A percentile compares a stretch with the other conserved stretches of the same genome.
Conservation (phyloP, 2,329 filamentous ascomycete genomes). For the Colletotrichum incanum region DNA sequence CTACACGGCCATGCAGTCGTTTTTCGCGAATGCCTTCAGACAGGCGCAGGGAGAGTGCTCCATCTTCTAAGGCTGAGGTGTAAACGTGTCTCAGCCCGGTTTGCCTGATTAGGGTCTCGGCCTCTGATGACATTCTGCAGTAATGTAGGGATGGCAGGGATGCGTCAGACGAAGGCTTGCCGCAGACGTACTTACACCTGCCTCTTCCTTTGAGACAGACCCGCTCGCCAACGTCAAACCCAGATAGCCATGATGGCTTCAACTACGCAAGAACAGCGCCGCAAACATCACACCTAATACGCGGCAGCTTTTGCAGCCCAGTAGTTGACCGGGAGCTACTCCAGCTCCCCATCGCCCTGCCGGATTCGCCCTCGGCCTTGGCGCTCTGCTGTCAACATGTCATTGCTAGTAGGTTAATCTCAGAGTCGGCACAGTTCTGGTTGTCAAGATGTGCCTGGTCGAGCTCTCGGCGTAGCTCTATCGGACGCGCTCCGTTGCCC, state of each 20-base stretch:
- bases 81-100: neutral
- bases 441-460: neutral
- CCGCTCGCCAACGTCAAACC: neutral
- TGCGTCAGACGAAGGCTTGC: neutral
- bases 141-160: neutral
- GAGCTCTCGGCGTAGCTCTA: neutral
- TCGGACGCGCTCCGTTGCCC: neutral
- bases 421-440: neutral
- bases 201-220: too few species aligned
- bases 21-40: conserved; percentile 85
- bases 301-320: neutral
- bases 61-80: conserved; percentile 58
- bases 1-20: conserved; percentile 95
- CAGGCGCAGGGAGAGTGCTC: conserved; percentile 75
- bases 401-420: neutral
- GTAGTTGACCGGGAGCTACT: neutral
- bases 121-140: neutral
- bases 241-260: neutral
- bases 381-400: neutral
- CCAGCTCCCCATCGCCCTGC: too few species aligned
- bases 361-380: neutral
- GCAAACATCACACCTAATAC: neutral
- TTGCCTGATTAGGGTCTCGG: neutral
- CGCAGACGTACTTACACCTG: neutral
- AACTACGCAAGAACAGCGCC: neutral